These are phyloP conservation scores for Lipomyces lipofer DNA, from an alignment of 805 yeast species.

Conservation along the genomic window DNA sequence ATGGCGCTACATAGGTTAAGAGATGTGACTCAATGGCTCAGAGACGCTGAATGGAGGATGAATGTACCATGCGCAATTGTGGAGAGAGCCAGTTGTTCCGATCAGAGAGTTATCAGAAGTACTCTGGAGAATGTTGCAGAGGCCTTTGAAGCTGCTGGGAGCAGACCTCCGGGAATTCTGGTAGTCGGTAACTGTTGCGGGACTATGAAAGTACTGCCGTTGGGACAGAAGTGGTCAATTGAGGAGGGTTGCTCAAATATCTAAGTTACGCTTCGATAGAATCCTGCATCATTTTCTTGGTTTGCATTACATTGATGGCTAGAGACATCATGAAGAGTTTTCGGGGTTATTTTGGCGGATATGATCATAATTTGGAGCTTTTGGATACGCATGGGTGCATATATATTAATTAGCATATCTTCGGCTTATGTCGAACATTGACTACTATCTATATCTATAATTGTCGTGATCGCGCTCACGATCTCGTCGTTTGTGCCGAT, in stretches of 20 bases:
- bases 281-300: too few species aligned
- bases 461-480: neutral
- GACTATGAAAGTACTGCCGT: conserved; percentile 43
- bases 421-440: too few species aligned
- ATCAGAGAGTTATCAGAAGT: conserved; percentile 82
- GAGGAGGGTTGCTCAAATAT: conserved; percentile 53
- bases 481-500: neutral
- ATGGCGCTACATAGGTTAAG: conserved; percentile 82
- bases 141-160: conserved; percentile 74
- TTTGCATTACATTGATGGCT: too few species aligned
- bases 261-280: too few species aligned
- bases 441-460: too few species aligned
- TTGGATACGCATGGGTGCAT: too few species aligned
- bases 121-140: conserved; percentile 63
- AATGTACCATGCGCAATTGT: conserved; percentile 78
- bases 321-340: too few species aligned
- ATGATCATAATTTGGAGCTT: too few species aligned
- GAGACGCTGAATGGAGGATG: conserved; percentile 66
- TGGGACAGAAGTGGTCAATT: conserved; percentile 46
- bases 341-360: too few species aligned
- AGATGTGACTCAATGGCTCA: conserved; percentile 41
- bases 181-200: conserved; percentile 80
- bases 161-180: conserved; percentile 89
- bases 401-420: too few species aligned
- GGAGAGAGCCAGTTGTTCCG: conserved; percentile 91